Conservation (phyloP, 441 rosid species). For the Populus hybrid region DNA sequence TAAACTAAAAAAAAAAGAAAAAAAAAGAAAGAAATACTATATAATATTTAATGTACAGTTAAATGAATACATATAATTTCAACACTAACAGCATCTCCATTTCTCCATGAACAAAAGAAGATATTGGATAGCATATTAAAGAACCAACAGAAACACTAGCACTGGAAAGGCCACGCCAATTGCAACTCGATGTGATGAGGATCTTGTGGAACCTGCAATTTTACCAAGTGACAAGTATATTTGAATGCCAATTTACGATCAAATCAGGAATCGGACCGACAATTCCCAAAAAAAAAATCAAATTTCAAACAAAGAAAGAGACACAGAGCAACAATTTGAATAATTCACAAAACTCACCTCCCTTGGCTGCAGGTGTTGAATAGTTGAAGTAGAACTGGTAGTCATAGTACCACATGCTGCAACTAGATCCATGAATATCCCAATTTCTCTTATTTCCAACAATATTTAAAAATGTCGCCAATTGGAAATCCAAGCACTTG, state of each 20-base stretch:
- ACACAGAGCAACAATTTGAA: not conserved
- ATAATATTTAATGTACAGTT: too few species aligned
- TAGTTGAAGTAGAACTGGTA: constrained; percentile 31
- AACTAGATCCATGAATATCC: constrained; percentile 43
- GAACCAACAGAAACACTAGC: constrained; percentile 9
- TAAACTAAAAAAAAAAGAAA: too few species aligned
- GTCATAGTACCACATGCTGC: constrained; percentile 42
- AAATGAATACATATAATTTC: too few species aligned
- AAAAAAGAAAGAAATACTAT: too few species aligned
- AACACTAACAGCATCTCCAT: too few species aligned
- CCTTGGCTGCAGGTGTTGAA: constrained; percentile 16
- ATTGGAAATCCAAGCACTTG: constrained; percentile 25
- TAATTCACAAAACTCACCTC: constrained; percentile 25
- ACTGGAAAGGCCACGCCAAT: constrained; percentile 12
- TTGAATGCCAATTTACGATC: not conserved
- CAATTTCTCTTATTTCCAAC: constrained; percentile 33
- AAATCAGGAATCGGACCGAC: not conserved
- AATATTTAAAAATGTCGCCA: constrained; percentile 24
- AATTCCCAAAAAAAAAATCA: too few species aligned
- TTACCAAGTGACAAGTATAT: not conserved
- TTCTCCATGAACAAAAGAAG: not conserved
- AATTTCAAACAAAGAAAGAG: too few species aligned
- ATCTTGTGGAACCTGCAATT: constrained; percentile 17
- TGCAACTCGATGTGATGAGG: constrained; percentile 8
- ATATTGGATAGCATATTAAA: not conserved